phyloP scores from a whole-genome alignment of 2,329 filamentous ascomycete species.

The Epicoccum nigrum region DNA sequence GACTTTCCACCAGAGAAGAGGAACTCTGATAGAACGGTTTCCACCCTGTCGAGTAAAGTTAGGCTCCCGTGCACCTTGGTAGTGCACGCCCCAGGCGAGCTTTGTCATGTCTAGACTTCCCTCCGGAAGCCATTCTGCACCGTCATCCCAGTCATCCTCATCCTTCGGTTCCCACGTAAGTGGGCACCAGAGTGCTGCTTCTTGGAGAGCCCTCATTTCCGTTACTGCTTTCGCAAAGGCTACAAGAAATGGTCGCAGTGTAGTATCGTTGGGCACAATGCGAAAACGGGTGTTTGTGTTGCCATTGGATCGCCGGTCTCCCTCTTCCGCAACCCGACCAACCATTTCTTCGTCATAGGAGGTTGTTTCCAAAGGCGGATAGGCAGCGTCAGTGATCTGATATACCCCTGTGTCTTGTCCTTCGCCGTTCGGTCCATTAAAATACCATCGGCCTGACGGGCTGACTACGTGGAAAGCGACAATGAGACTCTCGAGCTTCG shows the following conservation, averaged over 20 bases:
- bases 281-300: background rate
- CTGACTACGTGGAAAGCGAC: constrained; percentile 20
- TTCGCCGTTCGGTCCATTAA: constrained; percentile 22
- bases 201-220: constrained; percentile 17
- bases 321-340: background rate
- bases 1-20: constrained; percentile 13
- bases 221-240: constrained; percentile 24
- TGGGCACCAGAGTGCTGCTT: constrained; percentile 16
- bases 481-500: constrained; percentile 21
- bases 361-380: constrained; percentile 17
- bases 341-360: background rate
- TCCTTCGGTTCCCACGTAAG: constrained; percentile 11
- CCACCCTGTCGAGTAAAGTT: background rate
- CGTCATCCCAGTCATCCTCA: background rate
- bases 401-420: constrained; percentile 1
- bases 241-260: constrained; percentile 16
- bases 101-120: background rate
- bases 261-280: constrained; percentile 16
- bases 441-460: constrained; percentile 27
- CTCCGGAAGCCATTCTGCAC: background rate
- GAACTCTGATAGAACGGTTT: background rate
- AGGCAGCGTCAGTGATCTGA: constrained; percentile 4
- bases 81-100: constrained; percentile 11
- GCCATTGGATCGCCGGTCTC: background rate
- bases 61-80: background rate